Evolutionary conservation across 2,329 filamentous ascomycete species (phyloP).

Genomic region (Capronia coronata): DNA sequence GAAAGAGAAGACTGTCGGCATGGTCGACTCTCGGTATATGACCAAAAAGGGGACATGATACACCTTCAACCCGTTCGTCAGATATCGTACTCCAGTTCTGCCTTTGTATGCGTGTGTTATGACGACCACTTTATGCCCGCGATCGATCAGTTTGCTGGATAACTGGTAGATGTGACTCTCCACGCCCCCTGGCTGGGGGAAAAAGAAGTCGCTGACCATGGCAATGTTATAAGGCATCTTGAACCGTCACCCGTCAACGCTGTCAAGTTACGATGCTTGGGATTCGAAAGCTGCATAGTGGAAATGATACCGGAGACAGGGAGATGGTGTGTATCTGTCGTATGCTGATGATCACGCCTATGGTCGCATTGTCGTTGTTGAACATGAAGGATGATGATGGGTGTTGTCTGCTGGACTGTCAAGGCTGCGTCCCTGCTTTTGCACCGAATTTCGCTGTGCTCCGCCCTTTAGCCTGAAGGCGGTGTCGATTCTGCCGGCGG

Average conservation of each 20-base stretch:
- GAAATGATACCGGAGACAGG: not conserved
- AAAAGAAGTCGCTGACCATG: constrained; percentile 99
- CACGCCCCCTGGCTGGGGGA: constrained; percentile 89
- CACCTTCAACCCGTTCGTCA: constrained; percentile 96
- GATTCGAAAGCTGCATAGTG: not conserved
- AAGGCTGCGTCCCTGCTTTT: not conserved
- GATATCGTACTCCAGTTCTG: constrained; percentile 83
- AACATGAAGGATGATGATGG: too few species aligned
- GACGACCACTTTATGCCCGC: constrained; percentile 95
- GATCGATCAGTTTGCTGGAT: constrained; percentile 92
- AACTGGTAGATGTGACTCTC: constrained; percentile 99
- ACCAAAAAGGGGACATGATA: constrained; percentile 96
- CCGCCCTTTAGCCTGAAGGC: constrained; percentile 24
- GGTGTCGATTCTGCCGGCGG: constrained; percentile 29
- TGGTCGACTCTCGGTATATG: constrained; percentile 87
- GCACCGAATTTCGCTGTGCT: not conserved
- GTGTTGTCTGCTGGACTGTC: not conserved
- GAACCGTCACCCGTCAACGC: not conserved
- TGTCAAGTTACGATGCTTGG: not conserved
- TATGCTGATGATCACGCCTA: too few species aligned
- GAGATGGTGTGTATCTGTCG: constrained; percentile 15
- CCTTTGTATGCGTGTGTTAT: constrained; percentile 94
- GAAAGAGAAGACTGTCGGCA: constrained; percentile 97
- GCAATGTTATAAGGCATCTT: constrained; percentile 65
- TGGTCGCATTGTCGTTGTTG: too few species aligned